Base-by-base conservation (phyloP, 495 filamentous ascomycete species). In the Ramalina intermedia region DNA sequence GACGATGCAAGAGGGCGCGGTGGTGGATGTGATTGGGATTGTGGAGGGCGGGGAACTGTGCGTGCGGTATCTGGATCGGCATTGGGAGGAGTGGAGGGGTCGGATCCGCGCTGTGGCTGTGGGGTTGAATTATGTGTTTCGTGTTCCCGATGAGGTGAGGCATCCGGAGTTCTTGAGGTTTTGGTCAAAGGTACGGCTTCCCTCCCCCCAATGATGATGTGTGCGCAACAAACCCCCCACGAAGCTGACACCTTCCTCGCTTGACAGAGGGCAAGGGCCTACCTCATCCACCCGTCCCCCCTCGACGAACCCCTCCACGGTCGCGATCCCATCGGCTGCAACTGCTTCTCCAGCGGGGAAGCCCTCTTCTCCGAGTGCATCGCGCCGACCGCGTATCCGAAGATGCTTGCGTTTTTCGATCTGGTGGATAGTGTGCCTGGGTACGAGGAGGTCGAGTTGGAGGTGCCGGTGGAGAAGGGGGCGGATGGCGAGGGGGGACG, bases 21-120 rank as follows among this genome's bases (percentile, higher is more conserved):
- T 68, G 41, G 60, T 94, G 23, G 73, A 87, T 59, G 59, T 91
- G 20, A 70, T 91, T 43, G 81, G 72, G 4, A 48, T 83, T 14
- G 73, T 74, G 0, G 76, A 82, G 35, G 73, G 73, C 12, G 74
- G 74, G 1, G 58, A 70, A 14, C 62, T 62, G 23, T 74, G 73
- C 0, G 64, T 81, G 13, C 37, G 57, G 29, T 86, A 78, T 50
- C 59, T 87, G 41, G 64, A 73, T n/a, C 42, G 62, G 1, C 61
- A 75, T 20, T 85, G 81, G 78, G 61, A 63, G 52, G 29, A 18
- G 20, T 61, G 72, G 59, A 64, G 63, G 11, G 33, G 37, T 0
- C 61, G 59, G 36, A 36, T 74, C 38, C 60, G 57, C 35, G 56
- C 63, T 26, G 43, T 74, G 33, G 66, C 64, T 5, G 54, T 71